Evolutionary conservation across 148 eudicot genomes (phyloP), one percentile per base, ranked within the genome.

Genomic region (Cornus florida): DNA sequence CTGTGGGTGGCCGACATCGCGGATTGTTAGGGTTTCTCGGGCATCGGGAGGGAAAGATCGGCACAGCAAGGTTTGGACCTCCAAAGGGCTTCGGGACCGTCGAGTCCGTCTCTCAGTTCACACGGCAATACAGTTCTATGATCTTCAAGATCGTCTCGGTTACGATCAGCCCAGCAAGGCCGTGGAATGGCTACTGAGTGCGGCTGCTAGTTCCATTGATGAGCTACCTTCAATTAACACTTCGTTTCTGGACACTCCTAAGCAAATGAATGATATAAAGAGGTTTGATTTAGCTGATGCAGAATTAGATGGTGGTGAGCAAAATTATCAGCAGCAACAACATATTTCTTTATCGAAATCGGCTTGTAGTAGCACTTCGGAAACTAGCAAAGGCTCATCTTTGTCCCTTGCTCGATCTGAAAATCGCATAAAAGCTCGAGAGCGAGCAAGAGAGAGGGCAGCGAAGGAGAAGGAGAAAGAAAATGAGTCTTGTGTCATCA

Each of bases 151-250:
- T 46, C 81, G 97, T 66, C 68, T 95, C 8, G 97, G 97, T 10
- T 87, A 79, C 31, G 98, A 95, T 78, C 98, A 95, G 79, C 98
- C 98, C 0, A 95, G 98, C 66, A 95, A 95, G 75, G 98, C 97
- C 16, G 98, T 95, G 5, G 98, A 95, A 77, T 95, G 98, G 98
- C 82, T 95, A 19, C 91, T 95, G 7, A 90, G 91, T 43, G 91
- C 92, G 0, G 98, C 98, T 1, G 75, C 87, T 0, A 90, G 82
- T 23, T 80, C 94, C n/a, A 95, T 95, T 28, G 86, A 84, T 4
- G 97, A 93, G 87, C 92, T 95, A 0, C 97, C 94, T 20, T 80
- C 92, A 7, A 81, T 95, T 48, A 85, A 77, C 39, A 82, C 82
- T 5, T 59, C 86, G 0, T 91, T 91, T 17, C 90, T 90, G 0